Conservation (phyloP, 1,139 yeast genomes). For the Diutina mesorugosa region DNA sequence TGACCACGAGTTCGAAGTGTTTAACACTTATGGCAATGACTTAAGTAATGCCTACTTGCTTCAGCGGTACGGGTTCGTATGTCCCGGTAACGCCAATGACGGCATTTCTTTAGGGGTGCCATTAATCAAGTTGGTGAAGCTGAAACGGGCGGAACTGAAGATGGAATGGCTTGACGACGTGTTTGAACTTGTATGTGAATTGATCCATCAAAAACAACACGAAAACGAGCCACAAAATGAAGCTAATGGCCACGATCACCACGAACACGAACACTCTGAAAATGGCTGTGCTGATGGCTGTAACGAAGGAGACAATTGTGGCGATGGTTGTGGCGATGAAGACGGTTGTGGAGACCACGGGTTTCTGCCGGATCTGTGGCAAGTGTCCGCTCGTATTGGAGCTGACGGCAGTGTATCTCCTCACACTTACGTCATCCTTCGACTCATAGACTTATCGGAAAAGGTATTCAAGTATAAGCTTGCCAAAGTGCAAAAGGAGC, state of each 20-base stretch:
- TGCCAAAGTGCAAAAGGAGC: neutral
- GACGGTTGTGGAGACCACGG: neutral
- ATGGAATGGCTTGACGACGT: neutral
- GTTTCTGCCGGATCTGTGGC: neutral
- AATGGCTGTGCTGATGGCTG: neutral
- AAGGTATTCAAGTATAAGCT: neutral
- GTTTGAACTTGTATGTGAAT: neutral
- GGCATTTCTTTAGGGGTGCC: slow-evolving; percentile 44
- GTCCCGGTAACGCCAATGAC: slow-evolving; percentile 32
- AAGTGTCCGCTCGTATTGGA: neutral
- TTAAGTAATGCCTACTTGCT: slow-evolving; percentile 52
- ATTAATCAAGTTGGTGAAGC: slow-evolving; percentile 23
- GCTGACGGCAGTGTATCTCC: neutral
- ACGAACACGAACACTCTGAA: too few species aligned
- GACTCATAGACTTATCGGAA: neutral
- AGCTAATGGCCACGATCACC: neutral
- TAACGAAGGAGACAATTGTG: neutral
- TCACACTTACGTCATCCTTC: neutral
- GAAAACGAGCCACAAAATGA: neutral
- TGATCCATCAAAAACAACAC: neutral
- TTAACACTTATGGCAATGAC: slow-evolving; percentile 66
- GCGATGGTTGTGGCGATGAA: neutral
- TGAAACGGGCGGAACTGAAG: slow-evolving; percentile 5
- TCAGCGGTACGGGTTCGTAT: slow-evolving; percentile 66
- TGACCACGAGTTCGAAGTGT: slow-evolving; percentile 41